Evolutionary conservation across 2,329 filamentous ascomycete species (phyloP).

Genomic region (Fusarium incarnatum): DNA sequence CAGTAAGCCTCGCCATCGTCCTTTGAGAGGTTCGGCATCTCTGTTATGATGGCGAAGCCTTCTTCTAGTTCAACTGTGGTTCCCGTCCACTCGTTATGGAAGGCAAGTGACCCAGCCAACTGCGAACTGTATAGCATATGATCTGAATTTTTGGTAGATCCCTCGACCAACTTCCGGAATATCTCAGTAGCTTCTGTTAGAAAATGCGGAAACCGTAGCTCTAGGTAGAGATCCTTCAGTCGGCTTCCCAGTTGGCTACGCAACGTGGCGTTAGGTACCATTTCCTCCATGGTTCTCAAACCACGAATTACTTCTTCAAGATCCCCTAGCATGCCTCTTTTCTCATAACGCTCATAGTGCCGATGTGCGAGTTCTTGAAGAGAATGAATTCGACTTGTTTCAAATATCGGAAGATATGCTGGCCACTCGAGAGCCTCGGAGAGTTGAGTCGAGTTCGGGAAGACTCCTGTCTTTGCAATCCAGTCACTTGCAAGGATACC

Average conservation of each 20-base stretch:
- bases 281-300: background rate
- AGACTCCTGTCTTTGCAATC: background rate
- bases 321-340: fast-evolving
- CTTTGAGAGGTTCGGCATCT: fast-evolving
- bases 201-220: background rate
- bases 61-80: fast-evolving
- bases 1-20: fast-evolving
- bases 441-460: background rate
- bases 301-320: background rate
- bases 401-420: background rate
- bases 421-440: background rate
- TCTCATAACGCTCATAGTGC: background rate
- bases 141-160: fast-evolving
- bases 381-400: background rate
- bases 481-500: background rate
- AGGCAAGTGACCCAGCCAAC: background rate
- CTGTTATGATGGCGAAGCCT: fast-evolving
- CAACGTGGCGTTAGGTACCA: background rate
- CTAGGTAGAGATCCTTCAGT: fast-evolving
- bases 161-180: background rate
- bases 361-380: background rate
- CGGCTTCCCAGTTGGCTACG: background rate
- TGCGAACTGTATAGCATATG: fast-evolving
- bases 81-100: background rate
- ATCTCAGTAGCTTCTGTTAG: background rate